Percentiles rank a stretch among this genome's conserved stretches.
Evolutionary conservation across 2,329 filamentous ascomycete species (phyloP).

Genomic region (Xylaria sp.): DNA sequence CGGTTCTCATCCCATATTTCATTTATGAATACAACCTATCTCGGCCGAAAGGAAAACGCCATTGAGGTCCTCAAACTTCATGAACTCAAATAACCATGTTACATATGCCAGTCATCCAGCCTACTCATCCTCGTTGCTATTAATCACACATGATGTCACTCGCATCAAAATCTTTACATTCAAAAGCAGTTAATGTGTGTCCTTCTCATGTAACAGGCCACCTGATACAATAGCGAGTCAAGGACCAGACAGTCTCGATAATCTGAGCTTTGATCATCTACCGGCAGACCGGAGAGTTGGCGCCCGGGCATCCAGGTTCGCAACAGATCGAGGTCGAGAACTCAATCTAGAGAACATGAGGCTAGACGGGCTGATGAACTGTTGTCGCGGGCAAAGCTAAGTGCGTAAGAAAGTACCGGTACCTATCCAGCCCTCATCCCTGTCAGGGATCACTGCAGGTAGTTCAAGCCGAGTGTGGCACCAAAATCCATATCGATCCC

Average conservation of each 20-base stretch:
- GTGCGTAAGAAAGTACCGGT: constrained; percentile 5
- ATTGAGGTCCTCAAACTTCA: no score
- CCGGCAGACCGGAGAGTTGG: not conserved
- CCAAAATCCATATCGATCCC: constrained; percentile 47
- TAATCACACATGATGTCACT: no score
- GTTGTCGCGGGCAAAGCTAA: not conserved
- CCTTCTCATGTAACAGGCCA: no score
- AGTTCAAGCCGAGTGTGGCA: constrained; percentile 33
- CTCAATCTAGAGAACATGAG: not conserved
- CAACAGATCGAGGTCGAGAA: not conserved
- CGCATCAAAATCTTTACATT: no score
- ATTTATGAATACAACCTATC: no score
- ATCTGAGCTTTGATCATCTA: not conserved
- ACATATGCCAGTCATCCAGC: no score
- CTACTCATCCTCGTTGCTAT: no score
- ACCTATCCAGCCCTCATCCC: constrained; percentile 3
- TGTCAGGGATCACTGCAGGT: constrained; percentile 21
- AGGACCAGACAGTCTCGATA: not conserved
- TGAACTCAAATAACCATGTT: no score
- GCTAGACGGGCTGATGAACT: not conserved
- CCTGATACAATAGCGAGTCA: no score
- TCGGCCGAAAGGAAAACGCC: no score
- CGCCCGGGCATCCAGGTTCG: not conserved
- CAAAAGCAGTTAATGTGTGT: no score
- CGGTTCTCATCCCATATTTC: no score